Base-by-base conservation (phyloP, 192 early-diverging fungal genomes). In the Rhizoclosmatium globosum region DNA sequence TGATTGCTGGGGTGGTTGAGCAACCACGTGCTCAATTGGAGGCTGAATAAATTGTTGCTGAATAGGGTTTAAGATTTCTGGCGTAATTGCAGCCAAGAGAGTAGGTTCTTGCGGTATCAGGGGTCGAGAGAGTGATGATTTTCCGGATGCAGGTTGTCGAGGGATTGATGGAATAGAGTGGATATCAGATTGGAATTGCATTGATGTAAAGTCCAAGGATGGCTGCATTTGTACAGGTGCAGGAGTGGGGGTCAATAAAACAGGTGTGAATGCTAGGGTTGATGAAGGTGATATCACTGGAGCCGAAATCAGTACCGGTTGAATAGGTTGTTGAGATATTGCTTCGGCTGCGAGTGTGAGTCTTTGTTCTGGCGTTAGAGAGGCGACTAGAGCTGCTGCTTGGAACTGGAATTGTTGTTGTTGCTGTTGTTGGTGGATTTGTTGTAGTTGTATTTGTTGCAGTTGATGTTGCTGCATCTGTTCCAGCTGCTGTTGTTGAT, bases 331-430 rank as follows among this genome's bases (percentile, higher is more conserved):
- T 45, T 68, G 62, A 15, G 62, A 21, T 15, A 68, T 68, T 68
- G 73, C 73, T 43, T 41, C 45, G 9, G 73, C 57, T 2, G 73
- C 73, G 19, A 75, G 73, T 39, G 58, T 45, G 3, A 75, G 23
- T 9, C 73, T 57, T 43, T 75, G 73, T 43, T 75, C 73, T 7
- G 73, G 73, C 19, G 73, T 64, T 6, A 75, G 60, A 13, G 57
- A 48, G 15, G 73, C 73, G 13, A 75, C 73, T 4, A 75, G 73
- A 13, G 45, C 59, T 4, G 73, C 73, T 13, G 73, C 73, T 13
- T 21, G 59, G 2, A 21, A n/a, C 17, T 57, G 45, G 44, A 75
- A 75, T 4, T 75, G 41, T 13, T 61, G 13, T 59, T 50, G n/a
- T 23, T 39, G 15, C 31, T 64, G 62, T 38, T 13, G 41, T 21